Evolutionary conservation across 495 filamentous ascomycete species (phyloP), one percentile per base, ranked within the genome.

Genomic region (Aspergillus ellipticus): DNA sequence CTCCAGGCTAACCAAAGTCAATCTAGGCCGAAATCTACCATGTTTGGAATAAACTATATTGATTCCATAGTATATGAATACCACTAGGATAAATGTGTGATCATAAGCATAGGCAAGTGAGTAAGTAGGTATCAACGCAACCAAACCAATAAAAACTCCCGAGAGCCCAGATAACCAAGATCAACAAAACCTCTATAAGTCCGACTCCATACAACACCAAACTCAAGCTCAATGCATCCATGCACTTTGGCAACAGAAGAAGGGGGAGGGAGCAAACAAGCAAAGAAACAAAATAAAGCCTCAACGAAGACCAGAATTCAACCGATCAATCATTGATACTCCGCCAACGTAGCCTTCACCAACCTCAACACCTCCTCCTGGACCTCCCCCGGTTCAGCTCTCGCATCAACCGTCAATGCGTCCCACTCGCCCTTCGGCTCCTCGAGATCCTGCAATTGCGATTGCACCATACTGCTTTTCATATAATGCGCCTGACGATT

Each of bases 381-480:
- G 31, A 97, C 90, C 45, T 84, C 78, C 20, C 81, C 82, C 55
- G 80, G 69, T 10, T 82, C 70, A 1, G 78, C 83, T 58, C 81
- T 81, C 37, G 94, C 92, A 72, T 96, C 88, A 42, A 98, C 79
- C 45, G 81, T 85, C 48, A 96, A 79, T 55, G 92, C 89, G 72
- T 98, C 94, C 63, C 79, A 82, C 75, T 99, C 95, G 31, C 85
- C 83, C 54, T 77, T 63, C 0, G 95, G 95, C 63, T 87, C 84
- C 71, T 99, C 92, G 16, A 99, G 80, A 48, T 83, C 85, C 54
- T 85, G 80, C 61, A 97, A 85, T 67, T 99, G 95, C 66, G 88
- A 92, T 52, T 87, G 86, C n/a, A 99, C 92, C 95, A 99, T 99
- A 51, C 85, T 83, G 56, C 89, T 88, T 69, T 96, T 95, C 94